phyloP scores from a whole-genome alignment of 208 protist species.

The Leishmania major region DNA sequence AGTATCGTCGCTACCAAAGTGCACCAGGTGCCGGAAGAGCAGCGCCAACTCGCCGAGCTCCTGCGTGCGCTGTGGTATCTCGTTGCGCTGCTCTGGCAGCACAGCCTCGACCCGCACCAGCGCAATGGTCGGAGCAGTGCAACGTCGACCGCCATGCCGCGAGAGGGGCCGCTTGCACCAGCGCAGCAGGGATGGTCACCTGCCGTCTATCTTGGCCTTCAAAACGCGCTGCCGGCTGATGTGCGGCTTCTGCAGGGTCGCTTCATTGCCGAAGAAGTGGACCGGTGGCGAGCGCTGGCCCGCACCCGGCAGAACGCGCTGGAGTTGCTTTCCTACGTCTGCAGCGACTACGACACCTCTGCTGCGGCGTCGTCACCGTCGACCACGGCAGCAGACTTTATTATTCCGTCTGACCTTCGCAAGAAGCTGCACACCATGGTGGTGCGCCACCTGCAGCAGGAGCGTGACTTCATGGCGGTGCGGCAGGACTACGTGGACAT shows the following conservation, averaged over 20 bases:
- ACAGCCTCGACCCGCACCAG: constrained; percentile 15
- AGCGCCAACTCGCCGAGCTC: constrained; percentile 24
- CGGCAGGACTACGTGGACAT: constrained; percentile 77
- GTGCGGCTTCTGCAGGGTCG: constrained; percentile 36
- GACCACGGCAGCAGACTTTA: neutral
- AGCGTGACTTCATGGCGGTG: constrained; percentile 40
- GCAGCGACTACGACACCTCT: constrained; percentile 41
- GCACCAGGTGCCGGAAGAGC: neutral
- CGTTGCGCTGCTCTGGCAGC: constrained; percentile 39
- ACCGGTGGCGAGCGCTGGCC: constrained; percentile 44
- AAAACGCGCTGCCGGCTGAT: constrained; percentile 42
- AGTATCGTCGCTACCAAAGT: neutral
- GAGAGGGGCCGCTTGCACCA: constrained; percentile 3
- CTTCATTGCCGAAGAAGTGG: constrained; percentile 38
- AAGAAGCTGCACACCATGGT: constrained; percentile 41
- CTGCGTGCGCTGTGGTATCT: constrained; percentile 55
- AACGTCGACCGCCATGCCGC: neutral
- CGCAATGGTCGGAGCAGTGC: neutral
- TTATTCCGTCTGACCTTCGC: constrained; percentile 44
- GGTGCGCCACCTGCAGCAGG: constrained; percentile 38
- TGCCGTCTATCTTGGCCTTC: constrained; percentile 51
- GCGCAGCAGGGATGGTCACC: constrained; percentile 49
- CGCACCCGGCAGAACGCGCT: constrained; percentile 51
- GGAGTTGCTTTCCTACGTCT: constrained; percentile 57
- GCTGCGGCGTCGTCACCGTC: neutral